These are phyloP conservation scores for Pseudopediastrum boryanum DNA, from an alignment of 139 green algal genomes.

Conservation along the genomic window DNA sequence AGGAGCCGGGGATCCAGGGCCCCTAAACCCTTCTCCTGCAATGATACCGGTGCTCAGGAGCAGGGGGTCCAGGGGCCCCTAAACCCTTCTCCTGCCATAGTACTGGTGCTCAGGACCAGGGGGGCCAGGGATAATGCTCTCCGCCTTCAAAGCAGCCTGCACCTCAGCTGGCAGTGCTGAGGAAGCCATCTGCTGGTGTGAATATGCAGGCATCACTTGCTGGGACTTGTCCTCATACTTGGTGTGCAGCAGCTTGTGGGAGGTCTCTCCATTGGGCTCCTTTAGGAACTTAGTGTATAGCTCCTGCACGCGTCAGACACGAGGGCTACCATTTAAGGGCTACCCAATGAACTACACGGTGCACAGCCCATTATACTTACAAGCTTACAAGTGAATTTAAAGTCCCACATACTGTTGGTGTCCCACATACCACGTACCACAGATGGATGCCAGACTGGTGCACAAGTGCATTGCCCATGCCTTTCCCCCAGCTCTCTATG, in stretches of 20 bases:
- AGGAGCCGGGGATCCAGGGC: too few species aligned
- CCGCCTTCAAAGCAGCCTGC: background rate
- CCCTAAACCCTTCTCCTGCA: too few species aligned
- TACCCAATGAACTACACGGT: background rate
- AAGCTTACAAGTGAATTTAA: background rate
- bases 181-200: background rate
- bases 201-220: background rate
- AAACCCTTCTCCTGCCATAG: too few species aligned
- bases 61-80: too few species aligned
- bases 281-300: conserved; percentile 39
- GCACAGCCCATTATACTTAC: background rate
- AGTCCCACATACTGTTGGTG: background rate
- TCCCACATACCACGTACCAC: background rate
- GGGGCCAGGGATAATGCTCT: background rate
- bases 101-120: too few species aligned
- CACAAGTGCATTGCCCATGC: background rate
- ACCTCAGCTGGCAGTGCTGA: conserved; percentile 7
- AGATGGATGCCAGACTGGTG: background rate
- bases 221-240: conserved; percentile 42
- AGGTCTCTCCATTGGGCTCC: conserved; percentile 33
- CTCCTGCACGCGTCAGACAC: conserved; percentile 21
- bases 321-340: background rate
- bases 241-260: conserved; percentile 63
- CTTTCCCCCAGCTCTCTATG: background rate
- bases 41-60: too few species aligned